Evolutionary conservation across 495 filamentous ascomycete genomes (phyloP), one percentile per base, ranked within the genome.

Genomic region (Neurospora sp.): DNA sequence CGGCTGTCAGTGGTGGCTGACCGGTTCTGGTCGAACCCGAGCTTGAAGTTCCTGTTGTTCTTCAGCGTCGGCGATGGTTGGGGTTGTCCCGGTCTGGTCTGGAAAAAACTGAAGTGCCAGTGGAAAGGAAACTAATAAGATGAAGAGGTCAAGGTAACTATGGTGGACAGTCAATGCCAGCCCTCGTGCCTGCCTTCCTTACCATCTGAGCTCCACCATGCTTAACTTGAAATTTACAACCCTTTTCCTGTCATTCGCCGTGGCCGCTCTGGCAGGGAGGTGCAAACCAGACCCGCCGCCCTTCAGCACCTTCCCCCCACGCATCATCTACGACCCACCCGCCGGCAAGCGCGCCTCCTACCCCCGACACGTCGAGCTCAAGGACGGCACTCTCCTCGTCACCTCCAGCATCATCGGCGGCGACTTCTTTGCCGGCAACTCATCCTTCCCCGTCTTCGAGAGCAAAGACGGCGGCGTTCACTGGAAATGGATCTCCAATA

Each of bases 341-440:
- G 37, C 44, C 1, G 68, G 70, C 65, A 74, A 72, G 20, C 79
- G 81, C 39, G 82, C 85, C 8, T 82, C 88, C 1, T 89, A 90
- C 75, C 83, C 87, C 16, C 85, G 88, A 20, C 83, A 82, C 0
- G 81, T 84, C 35, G 82, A 87, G 74, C 82, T 89, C 4, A 71
- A 75, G 1, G 82, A 84, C 39, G 82, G 85, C 40, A 85, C 82
- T 22, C 78, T 90, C 16, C 79, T 90, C n/a, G 87, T 88, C n/a
- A 92, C 89, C 12, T 90, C 88, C 87, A 87, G 87, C 75, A 83
- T 88, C 40, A 89, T 88, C 12, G 90, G 89, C 85, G 87, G 89
- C 74, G 88, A 89, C 78, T 89, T 89, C 77, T 85, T 39, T 81
- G 6, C 86, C 85, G 1, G 84, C 86, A 74, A 87, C 84, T n/a